These are phyloP conservation scores for Coleophoma eucalyptorum DNA, from an alignment of 2,329 filamentous ascomycete genomes.

Conservation along the genomic window DNA sequence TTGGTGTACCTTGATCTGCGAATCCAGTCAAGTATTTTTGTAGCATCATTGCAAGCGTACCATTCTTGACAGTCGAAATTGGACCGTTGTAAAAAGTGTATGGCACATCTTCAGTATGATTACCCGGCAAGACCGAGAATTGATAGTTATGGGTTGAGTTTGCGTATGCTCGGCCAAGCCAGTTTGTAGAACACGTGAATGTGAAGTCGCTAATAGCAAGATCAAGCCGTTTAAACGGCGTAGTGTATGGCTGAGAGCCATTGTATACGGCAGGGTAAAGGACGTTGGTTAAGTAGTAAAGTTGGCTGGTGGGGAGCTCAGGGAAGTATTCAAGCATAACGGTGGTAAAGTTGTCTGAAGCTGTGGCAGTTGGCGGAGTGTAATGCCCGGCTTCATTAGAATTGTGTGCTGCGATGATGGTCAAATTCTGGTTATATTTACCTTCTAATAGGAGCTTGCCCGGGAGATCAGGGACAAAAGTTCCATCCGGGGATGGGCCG, in stretches of 20 bases:
- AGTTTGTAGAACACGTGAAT: slow-evolving; percentile 47
- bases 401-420: slow-evolving; percentile 39
- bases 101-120: slow-evolving; percentile 43
- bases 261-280: slow-evolving; percentile 3
- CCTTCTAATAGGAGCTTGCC: slow-evolving; percentile 37
- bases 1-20: slow-evolving; percentile 22
- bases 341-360: slow-evolving; percentile 1
- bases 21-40: slow-evolving; percentile 29
- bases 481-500: slow-evolving; percentile 41
- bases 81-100: slow-evolving; percentile 42
- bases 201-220: slow-evolving; percentile 37
- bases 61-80: slow-evolving; percentile 6
- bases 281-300: neutral
- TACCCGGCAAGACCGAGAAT: slow-evolving; percentile 45
- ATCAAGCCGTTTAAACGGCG: slow-evolving; percentile 35
- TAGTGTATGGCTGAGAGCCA: slow-evolving; percentile 8
- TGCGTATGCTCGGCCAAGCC: slow-evolving; percentile 37
- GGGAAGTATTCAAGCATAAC: slow-evolving; percentile 1
- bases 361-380: slow-evolving; percentile 22
- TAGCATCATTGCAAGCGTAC: slow-evolving; percentile 20
- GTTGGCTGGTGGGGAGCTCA: neutral
- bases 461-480: slow-evolving; percentile 40
- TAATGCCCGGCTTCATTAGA: slow-evolving; percentile 33
- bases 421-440: slow-evolving; percentile 36
- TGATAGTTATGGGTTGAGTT: slow-evolving; percentile 45